These are phyloP conservation scores for Aquanectria penicillioides DNA, from an alignment of 2,329 filamentous ascomycete species.

Conservation along the genomic window DNA sequence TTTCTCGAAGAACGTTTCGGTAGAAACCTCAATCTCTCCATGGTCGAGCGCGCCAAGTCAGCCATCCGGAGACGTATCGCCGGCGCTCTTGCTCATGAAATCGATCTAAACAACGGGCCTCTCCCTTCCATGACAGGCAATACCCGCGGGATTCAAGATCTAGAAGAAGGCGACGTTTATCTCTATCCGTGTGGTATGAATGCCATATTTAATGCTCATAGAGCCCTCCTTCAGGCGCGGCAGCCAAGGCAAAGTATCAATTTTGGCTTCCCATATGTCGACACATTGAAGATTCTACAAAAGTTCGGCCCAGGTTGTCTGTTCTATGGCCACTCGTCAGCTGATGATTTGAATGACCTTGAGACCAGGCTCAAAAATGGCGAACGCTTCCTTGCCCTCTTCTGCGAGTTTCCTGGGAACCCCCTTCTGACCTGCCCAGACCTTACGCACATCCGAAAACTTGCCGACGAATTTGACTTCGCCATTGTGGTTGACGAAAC, in stretches of 20 bases:
- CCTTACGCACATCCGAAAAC: slow-evolving; percentile 78
- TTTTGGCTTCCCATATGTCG: slow-evolving; percentile 97
- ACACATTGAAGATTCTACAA: slow-evolving; percentile 92
- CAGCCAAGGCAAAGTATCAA: slow-evolving; percentile 80
- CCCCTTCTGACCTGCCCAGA: slow-evolving; percentile 88
- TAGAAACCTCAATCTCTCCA: slow-evolving; percentile 83
- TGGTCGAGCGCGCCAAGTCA: slow-evolving; percentile 83
- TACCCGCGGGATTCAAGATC: slow-evolving; percentile 67
- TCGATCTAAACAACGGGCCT: slow-evolving; percentile 57
- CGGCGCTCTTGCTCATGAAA: slow-evolving; percentile 79
- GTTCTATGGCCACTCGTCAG: slow-evolving; percentile 86
- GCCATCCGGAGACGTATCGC: slow-evolving; percentile 90
- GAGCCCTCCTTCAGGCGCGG: slow-evolving; percentile 72
- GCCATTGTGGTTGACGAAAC: slow-evolving; percentile 95
- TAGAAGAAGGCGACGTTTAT: slow-evolving; percentile 88
- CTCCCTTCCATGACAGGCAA: slow-evolving; percentile 49
- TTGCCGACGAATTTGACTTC: slow-evolving; percentile 89
- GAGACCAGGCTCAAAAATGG: slow-evolving; percentile 76
- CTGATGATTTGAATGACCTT: slow-evolving; percentile 83
- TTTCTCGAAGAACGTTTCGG: slow-evolving; percentile 97
- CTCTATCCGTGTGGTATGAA: slow-evolving; percentile 94
- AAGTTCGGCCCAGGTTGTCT: slow-evolving; percentile 92
- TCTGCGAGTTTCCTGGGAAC: slow-evolving; percentile 96
- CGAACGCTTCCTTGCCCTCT: slow-evolving; percentile 82
- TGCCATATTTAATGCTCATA: slow-evolving; percentile 90